Conservation (phyloP, 768 basidiomycete genomes). For the Xerocomellus dryophilus region DNA sequence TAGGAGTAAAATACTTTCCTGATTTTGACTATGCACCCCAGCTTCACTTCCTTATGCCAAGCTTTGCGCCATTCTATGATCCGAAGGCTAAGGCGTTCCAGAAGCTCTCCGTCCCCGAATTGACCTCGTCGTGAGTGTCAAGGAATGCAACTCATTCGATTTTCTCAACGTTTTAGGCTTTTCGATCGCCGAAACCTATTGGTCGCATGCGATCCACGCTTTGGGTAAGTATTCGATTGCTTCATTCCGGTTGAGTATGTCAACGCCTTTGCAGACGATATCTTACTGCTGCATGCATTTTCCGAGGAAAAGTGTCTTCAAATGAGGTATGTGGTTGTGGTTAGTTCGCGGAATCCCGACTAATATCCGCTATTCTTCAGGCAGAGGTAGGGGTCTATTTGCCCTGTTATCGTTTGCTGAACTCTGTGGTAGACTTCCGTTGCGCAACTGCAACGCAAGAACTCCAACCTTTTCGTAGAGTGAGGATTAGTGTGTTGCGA, state of each 20-base stretch:
- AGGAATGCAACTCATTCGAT: not conserved
- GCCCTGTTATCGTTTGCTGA: conserved; percentile 8
- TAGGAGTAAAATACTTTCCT: not conserved
- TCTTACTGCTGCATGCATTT: conserved; percentile 83
- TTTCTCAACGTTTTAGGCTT: conserved; percentile 42
- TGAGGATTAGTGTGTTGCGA: conserved; percentile 32
- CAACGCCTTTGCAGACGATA: conserved; percentile 54
- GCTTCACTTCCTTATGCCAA: conserved; percentile 96
- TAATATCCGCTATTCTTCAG: conserved; percentile 30
- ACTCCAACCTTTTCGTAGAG: conserved; percentile 78
- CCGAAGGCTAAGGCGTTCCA: conserved; percentile 60
- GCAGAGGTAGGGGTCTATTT: conserved; percentile 45
- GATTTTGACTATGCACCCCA: conserved; percentile 32
- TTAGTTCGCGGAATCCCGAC: not conserved
- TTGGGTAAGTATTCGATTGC: conserved; percentile 46
- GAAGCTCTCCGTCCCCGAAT: conserved; percentile 57
- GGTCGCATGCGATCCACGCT: conserved; percentile 78
- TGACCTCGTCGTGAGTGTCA: conserved; percentile 65
- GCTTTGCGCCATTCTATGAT: conserved; percentile 87
- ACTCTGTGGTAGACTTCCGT: conserved; percentile 54
- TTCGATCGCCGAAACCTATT: conserved; percentile 80
- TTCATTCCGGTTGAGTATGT: not conserved
- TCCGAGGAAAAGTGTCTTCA: conserved; percentile 78
- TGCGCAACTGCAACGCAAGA: conserved; percentile 69
- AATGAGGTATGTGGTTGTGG: conserved; percentile 58